Conservation (phyloP, 2,329 filamentous ascomycete genomes). For the Tolypocladium capitatum region DNA sequence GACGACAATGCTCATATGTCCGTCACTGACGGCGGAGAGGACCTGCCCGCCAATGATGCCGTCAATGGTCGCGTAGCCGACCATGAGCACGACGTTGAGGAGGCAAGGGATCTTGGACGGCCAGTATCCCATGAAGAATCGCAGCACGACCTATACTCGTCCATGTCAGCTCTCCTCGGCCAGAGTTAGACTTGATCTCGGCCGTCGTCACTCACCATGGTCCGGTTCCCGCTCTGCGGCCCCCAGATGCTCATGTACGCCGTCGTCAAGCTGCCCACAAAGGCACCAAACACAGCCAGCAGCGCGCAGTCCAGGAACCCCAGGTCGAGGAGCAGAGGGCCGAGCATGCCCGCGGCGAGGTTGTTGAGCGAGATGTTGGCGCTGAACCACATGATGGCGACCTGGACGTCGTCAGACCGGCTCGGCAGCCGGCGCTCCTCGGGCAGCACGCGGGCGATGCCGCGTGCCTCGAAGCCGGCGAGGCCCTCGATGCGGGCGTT, state of each 20-base stretch:
- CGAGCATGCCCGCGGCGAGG: conserved; percentile 56
- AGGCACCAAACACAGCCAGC: conserved; percentile 61
- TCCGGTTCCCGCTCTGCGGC: conserved; percentile 58
- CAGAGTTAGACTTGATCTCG: too few species aligned
- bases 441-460: conserved; percentile 24
- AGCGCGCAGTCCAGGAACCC: conserved; percentile 63
- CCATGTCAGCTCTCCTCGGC: too few species aligned
- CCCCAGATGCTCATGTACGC: conserved; percentile 70
- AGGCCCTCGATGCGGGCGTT: conserved; percentile 17
- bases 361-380: conserved; percentile 31
- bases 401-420: conserved; percentile 20
- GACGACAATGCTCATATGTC: conserved; percentile 54
- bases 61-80: conserved; percentile 69
- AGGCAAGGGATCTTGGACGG: conserved; percentile 18
- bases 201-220: conserved; percentile 40
- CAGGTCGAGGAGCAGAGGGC: conserved; percentile 52
- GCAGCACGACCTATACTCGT: conserved; percentile 42
- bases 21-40: conserved; percentile 56
- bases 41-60: conserved; percentile 69
- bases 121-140: conserved; percentile 63
- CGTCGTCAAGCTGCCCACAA: conserved; percentile 58
- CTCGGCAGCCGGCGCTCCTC: conserved; percentile 22
- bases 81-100: conserved; percentile 42
- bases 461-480: conserved; percentile 25
- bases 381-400: conserved; percentile 29